phyloP scores from a whole-genome alignment of 768 basidiomycete species.

The Tricholoma sp. region DNA sequence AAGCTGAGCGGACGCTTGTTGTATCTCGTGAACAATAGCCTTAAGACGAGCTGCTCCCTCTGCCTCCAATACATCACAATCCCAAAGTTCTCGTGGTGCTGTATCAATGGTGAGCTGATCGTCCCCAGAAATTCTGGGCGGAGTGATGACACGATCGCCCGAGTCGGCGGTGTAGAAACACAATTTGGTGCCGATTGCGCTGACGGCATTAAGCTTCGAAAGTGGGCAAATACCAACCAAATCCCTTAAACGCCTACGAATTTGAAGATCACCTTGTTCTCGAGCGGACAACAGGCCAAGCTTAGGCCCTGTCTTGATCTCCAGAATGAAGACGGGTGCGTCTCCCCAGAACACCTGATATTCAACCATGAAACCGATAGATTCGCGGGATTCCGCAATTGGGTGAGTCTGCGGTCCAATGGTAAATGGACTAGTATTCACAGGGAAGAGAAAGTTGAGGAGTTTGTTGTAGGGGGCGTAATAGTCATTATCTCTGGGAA shows the following conservation, averaged over 20 bases:
- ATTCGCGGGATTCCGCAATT: constrained; percentile 7
- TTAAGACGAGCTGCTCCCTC: constrained; percentile 26
- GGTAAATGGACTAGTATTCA: constrained; percentile 24
- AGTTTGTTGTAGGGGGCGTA: constrained; percentile 30
- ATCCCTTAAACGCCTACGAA: constrained; percentile 22
- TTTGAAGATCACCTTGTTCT: constrained; percentile 21
- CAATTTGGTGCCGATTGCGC: constrained; percentile 26
- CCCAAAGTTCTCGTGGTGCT: constrained; percentile 28
- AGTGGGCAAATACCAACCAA: constrained; percentile 20
- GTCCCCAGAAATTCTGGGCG: constrained; percentile 8
- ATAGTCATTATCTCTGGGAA: not conserved
- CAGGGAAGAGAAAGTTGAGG: constrained; percentile 29
- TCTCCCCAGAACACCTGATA: constrained; percentile 24
- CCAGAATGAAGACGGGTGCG: constrained; percentile 26
- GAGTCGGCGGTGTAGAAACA: constrained; percentile 23
- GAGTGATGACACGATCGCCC: constrained; percentile 12
- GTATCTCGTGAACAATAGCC: constrained; percentile 16
- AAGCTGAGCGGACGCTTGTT: not conserved
- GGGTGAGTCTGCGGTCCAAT: constrained; percentile 23
- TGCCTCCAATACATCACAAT: constrained; percentile 29
- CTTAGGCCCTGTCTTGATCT: constrained; percentile 18
- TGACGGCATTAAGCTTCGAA: constrained; percentile 22
- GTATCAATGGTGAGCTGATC: constrained; percentile 14
- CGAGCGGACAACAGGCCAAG: constrained; percentile 20
- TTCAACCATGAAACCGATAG: constrained; percentile 2